These are phyloP conservation scores for Coemansia sp. DNA, from an alignment of 192 early-diverging fungal species.

Conservation along the genomic window DNA sequence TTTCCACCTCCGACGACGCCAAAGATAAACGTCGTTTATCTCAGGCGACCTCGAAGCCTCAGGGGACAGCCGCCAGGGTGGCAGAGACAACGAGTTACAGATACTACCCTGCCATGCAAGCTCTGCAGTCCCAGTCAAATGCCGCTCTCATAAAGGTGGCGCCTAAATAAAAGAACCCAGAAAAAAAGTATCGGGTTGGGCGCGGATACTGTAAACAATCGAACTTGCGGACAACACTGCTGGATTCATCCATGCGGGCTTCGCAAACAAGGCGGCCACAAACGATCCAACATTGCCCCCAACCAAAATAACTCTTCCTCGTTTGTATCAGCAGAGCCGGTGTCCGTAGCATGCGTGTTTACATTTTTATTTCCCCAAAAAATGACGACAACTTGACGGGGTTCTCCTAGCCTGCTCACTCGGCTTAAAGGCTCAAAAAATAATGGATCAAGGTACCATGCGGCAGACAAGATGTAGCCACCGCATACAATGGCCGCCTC, in stretches of 20 bases:
- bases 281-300: conserved; percentile 3
- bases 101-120: conserved; percentile 3
- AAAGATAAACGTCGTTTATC: neutral
- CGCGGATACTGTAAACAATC: conserved; percentile 2
- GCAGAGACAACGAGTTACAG: neutral
- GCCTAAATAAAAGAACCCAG: neutral
- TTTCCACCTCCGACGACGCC: neutral
- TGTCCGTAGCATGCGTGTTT: neutral
- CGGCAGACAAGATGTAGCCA: neutral
- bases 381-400: neutral
- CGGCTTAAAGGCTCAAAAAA: neutral
- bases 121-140: neutral
- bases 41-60: neutral
- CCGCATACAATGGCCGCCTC: conserved; percentile 6
- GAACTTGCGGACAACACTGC: neutral
- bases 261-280: neutral
- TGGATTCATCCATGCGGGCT: conserved; percentile 5
- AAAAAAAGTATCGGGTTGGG: conserved; percentile 3
- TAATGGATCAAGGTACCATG: neutral
- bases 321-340: neutral
- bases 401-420: neutral
- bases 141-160: conserved; percentile 1
- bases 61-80: neutral
- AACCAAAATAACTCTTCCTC: conserved; percentile 4
- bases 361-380: neutral